A percentile compares a stretch with the other conserved stretches of the same genome.
Evolutionary conservation across 257 asterid genomes (phyloP).

Genomic region (Voacanga thouarsii): DNA sequence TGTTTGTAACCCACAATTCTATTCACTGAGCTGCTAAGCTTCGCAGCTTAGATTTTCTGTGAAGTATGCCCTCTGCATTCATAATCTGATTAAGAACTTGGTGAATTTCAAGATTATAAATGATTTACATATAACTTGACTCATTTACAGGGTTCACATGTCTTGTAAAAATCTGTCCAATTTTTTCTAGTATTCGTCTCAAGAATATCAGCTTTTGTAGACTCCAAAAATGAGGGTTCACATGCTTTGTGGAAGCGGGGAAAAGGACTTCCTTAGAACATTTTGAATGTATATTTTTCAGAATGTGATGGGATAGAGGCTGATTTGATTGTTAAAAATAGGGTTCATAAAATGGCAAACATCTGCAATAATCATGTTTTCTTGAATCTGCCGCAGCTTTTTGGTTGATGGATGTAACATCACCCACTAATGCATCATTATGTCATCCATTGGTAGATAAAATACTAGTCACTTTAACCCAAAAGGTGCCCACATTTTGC

Average conservation of each 20-base stretch:
- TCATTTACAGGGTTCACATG: background rate
- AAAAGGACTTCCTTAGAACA: background rate
- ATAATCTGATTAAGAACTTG: background rate
- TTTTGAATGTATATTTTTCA: too few relatives aligned
- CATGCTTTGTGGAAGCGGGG: too few relatives aligned
- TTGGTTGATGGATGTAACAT: background rate
- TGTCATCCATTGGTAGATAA: conserved; percentile 6
- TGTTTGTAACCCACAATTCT: background rate
- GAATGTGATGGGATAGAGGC: too few relatives aligned
- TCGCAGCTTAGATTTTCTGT: background rate
- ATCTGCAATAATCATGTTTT: conserved; percentile 3
- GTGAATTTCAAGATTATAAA: background rate
- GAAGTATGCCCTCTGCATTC: background rate
- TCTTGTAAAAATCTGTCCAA: background rate
- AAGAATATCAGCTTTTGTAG: background rate
- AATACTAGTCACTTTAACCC: background rate
- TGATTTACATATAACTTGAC: background rate
- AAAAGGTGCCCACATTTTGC: background rate
- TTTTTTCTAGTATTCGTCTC: background rate
- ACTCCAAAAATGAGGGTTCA: background rate
- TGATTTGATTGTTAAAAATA: background rate
- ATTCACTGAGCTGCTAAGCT: background rate
- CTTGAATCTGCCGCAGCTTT: conserved; percentile 2
- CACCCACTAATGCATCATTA: conserved; percentile 7
- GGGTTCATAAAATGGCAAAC: background rate